phyloP scores from a whole-genome alignment of 257 asterid species.

The Anisodus acutangulus region DNA sequence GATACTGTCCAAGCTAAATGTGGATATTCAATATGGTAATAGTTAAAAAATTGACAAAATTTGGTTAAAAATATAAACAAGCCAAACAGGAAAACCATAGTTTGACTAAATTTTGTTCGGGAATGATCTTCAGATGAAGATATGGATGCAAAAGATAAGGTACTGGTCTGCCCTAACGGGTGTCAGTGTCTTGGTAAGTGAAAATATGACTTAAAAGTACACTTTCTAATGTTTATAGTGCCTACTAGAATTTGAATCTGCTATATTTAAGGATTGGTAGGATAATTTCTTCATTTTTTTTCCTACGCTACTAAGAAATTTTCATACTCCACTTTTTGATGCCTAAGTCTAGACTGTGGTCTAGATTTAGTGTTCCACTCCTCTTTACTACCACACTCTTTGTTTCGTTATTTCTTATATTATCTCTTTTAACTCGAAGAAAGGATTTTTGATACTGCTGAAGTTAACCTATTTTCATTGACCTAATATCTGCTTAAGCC shows the following conservation, averaged over 20 bases:
- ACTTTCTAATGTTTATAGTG: not conserved
- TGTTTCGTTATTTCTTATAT: not conserved
- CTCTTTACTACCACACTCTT: not conserved
- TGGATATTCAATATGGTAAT: not conserved
- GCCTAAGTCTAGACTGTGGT: not conserved
- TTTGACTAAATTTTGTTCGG: not conserved
- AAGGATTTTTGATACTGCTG: not conserved
- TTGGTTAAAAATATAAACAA: not conserved
- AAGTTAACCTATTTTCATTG: conserved; percentile 16
- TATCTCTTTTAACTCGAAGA: not conserved
- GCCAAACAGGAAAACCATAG: conserved; percentile 18
- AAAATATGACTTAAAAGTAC: not conserved
- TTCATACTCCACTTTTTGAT: not conserved
- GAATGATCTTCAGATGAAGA: conserved; percentile 8
- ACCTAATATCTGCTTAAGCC: conserved; percentile 21
- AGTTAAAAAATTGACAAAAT: not conserved
- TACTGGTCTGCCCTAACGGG: not conserved
- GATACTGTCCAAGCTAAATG: not conserved
- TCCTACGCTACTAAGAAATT: not conserved
- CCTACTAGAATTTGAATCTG: not conserved
- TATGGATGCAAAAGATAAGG: not conserved
- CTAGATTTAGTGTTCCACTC: conserved; percentile 8
- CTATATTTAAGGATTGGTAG: not conserved
- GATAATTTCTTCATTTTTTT: conserved; percentile 5
- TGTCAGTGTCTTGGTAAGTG: not conserved